Conservation (phyloP, 495 filamentous ascomycete species). For the Extremus antarcticus region DNA sequence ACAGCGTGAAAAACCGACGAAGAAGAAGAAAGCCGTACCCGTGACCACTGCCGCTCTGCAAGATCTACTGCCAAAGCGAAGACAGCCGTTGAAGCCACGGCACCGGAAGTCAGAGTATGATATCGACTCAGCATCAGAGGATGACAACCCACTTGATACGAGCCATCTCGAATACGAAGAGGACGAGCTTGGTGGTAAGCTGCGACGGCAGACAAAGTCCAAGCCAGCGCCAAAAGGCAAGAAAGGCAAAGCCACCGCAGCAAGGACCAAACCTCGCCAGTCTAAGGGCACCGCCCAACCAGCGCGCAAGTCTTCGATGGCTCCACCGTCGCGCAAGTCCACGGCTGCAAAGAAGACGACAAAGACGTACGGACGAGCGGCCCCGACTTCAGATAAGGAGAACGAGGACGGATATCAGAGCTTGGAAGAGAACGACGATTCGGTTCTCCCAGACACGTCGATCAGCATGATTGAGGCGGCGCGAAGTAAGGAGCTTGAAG, state of each 20-base stretch:
- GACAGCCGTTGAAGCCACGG: constrained; percentile 10
- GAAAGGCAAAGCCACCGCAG: constrained; percentile 6
- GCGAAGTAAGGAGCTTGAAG: constrained; percentile 31
- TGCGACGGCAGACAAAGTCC: constrained; percentile 13
- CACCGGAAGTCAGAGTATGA: constrained; percentile 22
- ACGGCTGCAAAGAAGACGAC: constrained; percentile 17
- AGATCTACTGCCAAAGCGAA: constrained; percentile 26
- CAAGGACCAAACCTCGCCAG: constrained; percentile 20
- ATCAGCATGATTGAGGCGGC: constrained; percentile 17
- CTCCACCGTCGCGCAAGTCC: not conserved
- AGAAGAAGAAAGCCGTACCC: constrained; percentile 18
- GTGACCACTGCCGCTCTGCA: constrained; percentile 30
- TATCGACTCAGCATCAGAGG: constrained; percentile 21
- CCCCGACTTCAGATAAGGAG: constrained; percentile 38
- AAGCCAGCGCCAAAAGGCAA: constrained; percentile 4
- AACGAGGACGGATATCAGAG: constrained; percentile 32
- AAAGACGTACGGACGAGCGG: constrained; percentile 25
- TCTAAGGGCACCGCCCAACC: not conserved
- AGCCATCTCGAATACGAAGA: constrained; percentile 23
- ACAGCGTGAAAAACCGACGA: constrained; percentile 17
- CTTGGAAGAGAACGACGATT: constrained; percentile 25
- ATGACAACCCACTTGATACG: constrained; percentile 13
- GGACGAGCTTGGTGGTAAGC: constrained; percentile 25
- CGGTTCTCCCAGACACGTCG: constrained; percentile 8
- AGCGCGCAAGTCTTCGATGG: not conserved